Evolutionary conservation across 257 asterid species (phyloP).

Genomic region (Nicotiana benthamiana): DNA sequence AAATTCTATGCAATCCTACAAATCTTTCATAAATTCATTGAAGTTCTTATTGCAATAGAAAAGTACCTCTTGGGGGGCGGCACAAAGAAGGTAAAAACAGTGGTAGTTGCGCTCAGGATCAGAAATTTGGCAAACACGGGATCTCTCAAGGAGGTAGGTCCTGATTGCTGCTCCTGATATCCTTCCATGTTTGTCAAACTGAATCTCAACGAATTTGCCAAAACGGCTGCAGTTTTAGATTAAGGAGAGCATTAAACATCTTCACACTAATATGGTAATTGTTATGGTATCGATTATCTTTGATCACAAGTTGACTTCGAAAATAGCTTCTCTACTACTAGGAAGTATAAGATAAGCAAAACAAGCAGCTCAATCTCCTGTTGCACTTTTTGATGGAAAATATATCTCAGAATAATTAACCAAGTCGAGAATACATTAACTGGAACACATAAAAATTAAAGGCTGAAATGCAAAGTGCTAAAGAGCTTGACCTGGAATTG

Average conservation of each 20-base stretch:
- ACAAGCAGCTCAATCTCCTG: not conserved
- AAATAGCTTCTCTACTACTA: not conserved
- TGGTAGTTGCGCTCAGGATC: conserved; percentile 97
- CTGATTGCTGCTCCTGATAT: conserved; percentile 98
- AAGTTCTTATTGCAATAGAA: conserved; percentile 16
- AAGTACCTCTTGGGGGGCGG: conserved; percentile 90
- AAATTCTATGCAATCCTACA: not conserved
- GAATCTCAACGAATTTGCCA: conserved; percentile 97
- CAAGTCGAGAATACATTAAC: not conserved
- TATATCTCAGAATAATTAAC: not conserved
- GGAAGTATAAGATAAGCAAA: not conserved
- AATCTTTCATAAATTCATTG: not conserved
- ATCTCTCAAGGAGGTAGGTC: conserved; percentile 96
- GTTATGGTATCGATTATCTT: not conserved
- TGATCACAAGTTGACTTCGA: not conserved
- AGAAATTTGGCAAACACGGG: conserved; percentile 96
- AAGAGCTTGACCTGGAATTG: conserved; percentile 81
- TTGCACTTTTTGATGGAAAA: not conserved
- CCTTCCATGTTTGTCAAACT: conserved; percentile 95
- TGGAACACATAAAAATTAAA: conserved; percentile 2
- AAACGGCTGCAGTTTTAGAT: conserved; percentile 68
- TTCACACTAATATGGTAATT: not conserved
- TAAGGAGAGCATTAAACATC: conserved; percentile 22
- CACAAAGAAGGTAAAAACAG: conserved; percentile 96
- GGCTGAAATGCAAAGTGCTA: conserved; percentile 20